A percentile compares a stretch with the other conserved stretches of the same genome.
Conservation (phyloP, 169 alveolate species). For the Cryptosporidium meleagridis region DNA sequence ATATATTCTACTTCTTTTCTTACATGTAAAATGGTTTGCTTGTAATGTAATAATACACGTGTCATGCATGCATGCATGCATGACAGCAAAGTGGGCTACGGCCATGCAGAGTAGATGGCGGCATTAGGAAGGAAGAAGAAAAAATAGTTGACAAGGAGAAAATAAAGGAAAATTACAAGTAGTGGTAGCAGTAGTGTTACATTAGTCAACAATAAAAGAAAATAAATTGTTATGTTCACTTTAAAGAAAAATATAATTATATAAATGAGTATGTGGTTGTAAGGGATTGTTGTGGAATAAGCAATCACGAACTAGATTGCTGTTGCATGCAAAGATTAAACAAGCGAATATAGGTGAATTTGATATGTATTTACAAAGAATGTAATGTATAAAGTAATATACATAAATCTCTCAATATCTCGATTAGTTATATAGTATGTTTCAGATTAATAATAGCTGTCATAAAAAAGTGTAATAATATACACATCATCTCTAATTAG, state of each 20-base stretch:
- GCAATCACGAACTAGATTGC: background rate
- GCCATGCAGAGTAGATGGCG: background rate
- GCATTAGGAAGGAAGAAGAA: background rate
- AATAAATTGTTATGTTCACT: background rate
- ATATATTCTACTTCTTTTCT: no score
- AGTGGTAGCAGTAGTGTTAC: background rate
- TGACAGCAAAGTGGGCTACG: background rate
- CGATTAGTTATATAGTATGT: background rate
- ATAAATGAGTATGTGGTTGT: conserved; percentile 7
- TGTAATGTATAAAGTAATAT: background rate
- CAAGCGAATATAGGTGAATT: background rate
- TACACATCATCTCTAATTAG: background rate
- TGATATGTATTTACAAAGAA: background rate
- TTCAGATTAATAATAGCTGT: background rate
- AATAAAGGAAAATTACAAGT: background rate
- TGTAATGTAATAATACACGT: no score
- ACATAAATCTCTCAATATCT: background rate
- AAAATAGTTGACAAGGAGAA: background rate
- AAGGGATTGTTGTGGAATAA: background rate
- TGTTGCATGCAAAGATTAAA: background rate
- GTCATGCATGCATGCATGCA: background rate
- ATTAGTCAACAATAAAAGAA: background rate
- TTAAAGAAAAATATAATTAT: background rate
- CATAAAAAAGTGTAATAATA: background rate
- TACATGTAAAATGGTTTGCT: no score